phyloP scores from a whole-genome alignment of 495 filamentous ascomycete genomes.

The Margaritispora aquatica region DNA sequence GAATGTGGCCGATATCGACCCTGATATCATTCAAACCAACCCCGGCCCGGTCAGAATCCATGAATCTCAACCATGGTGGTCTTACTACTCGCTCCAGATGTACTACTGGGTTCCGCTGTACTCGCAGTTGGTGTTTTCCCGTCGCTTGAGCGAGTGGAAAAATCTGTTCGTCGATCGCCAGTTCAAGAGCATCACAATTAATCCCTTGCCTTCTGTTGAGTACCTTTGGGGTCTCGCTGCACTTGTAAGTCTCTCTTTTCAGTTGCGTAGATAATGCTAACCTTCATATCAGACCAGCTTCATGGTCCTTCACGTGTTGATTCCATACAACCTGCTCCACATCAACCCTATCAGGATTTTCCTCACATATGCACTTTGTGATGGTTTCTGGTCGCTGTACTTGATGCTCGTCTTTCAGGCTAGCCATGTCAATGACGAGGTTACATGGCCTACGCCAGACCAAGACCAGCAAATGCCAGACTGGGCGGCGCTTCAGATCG shows the following conservation, averaged over 20 bases:
- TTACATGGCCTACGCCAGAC: not conserved
- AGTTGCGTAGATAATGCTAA: not conserved
- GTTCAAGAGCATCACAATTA: conserved; percentile 7
- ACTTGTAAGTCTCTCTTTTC: not conserved
- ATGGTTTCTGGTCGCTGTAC: conserved; percentile 5
- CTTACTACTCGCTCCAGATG: not conserved
- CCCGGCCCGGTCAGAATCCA: not conserved
- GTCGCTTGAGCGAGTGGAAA: conserved; percentile 3
- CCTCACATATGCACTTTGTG: not conserved
- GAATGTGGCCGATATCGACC: conserved; percentile 1
- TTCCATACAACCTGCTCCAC: not conserved
- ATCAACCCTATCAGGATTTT: not conserved
- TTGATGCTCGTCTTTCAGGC: conserved; percentile 5
- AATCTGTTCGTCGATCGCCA: not conserved
- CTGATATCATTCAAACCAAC: conserved; percentile 3
- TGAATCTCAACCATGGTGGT: conserved; percentile 4
- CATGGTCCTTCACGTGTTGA: not conserved
- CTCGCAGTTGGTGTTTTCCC: not conserved
- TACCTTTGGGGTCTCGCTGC: not conserved
- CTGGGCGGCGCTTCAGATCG: conserved; percentile 1
- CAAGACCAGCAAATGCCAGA: not conserved
- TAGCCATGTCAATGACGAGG: conserved; percentile 3
- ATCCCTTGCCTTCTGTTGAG: not conserved
- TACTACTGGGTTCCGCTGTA: conserved; percentile 9
- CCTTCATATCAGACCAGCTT: not conserved